Evolutionary conservation across 1,284 basidiomycete genomes (phyloP), one percentile per base, ranked within the genome.

Genomic region (Laetiporus sulphureus): DNA sequence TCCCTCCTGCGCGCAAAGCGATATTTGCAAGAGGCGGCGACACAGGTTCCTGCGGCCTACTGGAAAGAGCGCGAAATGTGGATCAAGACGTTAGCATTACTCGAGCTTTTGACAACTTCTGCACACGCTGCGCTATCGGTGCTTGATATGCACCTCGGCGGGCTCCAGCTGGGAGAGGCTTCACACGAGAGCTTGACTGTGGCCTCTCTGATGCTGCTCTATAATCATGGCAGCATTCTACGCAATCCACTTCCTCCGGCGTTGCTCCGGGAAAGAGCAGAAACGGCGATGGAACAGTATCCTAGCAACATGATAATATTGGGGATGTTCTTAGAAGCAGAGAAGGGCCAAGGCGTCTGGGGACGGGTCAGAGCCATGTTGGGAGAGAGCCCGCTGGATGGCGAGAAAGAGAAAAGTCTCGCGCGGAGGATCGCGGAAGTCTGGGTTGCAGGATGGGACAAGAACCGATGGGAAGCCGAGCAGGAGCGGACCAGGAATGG

Each of bases 381-480:
- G 27, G 73, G 56, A 7, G 75, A 75, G 33, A 66, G 58, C 16
- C 61, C 60, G 12, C 61, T 43, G 3, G 49, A 46, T 13, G 55
- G 50, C 19, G 37, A 41, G 19, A 62, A 59, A 40, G 66, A 70
- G 45, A 86, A 83, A 60, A 71, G 69, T 45, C 62, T 88, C 13
- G 62, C 68, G 33, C 66, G 83, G 54, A 65, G 79, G 46, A 62
- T 76, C 8, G 69, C 74, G 50, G 84, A 88, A 45, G 73, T 87
- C 0, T 90, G 87, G 87, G 65, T 85, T 2, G 75, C 77, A 12
- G 72, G 76, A n/a, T 88, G 84, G 86, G 82, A 86, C 58, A 72
- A 66, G 54, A 76, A 78, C 0, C 67, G 75, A 29, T 88, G 85
- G 83, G 65, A 71, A 32, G 67, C 62, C 35, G 84, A 88, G 56